phyloP scores from a whole-genome alignment of 75 land plant species.

The Adiantum capillusveneris region DNA sequence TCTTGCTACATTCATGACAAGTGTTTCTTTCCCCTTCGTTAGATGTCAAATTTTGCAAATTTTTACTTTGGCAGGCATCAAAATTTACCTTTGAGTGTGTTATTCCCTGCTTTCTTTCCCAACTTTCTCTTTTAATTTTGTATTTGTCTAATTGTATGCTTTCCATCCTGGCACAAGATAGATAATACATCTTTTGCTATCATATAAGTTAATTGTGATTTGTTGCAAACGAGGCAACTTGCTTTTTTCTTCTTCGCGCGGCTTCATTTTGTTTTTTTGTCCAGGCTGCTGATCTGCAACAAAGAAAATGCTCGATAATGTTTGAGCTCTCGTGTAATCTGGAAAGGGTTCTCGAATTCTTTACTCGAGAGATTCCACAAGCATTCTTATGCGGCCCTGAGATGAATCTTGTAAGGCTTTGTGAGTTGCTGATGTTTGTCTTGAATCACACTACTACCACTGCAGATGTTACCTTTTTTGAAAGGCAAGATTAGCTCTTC shows the following conservation, averaged over 20 bases:
- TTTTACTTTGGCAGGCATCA: too few relatives aligned
- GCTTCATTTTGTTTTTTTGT: neutral
- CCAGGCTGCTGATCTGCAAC: constrained; percentile 81
- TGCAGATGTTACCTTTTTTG: constrained; percentile 67
- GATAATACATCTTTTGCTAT: too few relatives aligned
- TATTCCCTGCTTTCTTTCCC: neutral
- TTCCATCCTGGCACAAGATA: too few relatives aligned
- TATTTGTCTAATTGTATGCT: too few relatives aligned
- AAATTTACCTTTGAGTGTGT: too few relatives aligned
- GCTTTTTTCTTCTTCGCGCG: too few relatives aligned
- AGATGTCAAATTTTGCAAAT: too few relatives aligned
- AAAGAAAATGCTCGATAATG: constrained; percentile 78
- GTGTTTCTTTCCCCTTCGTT: too few relatives aligned
- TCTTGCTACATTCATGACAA: too few relatives aligned
- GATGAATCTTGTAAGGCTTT: constrained; percentile 77
- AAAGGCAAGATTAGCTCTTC: constrained; percentile 47
- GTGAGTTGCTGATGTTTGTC: constrained; percentile 83
- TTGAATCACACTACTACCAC: constrained; percentile 66
- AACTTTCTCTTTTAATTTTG: too few relatives aligned
- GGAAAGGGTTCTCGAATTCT: constrained; percentile 83
- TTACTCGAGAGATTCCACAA: constrained; percentile 81
- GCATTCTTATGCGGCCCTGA: constrained; percentile 75
- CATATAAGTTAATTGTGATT: too few relatives aligned
- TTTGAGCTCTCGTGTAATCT: constrained; percentile 95
- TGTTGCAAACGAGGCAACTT: neutral